These are phyloP conservation scores for Zoysia pacifica DNA, from an alignment of 176 grass and related monocot species.

Conservation along the genomic window DNA sequence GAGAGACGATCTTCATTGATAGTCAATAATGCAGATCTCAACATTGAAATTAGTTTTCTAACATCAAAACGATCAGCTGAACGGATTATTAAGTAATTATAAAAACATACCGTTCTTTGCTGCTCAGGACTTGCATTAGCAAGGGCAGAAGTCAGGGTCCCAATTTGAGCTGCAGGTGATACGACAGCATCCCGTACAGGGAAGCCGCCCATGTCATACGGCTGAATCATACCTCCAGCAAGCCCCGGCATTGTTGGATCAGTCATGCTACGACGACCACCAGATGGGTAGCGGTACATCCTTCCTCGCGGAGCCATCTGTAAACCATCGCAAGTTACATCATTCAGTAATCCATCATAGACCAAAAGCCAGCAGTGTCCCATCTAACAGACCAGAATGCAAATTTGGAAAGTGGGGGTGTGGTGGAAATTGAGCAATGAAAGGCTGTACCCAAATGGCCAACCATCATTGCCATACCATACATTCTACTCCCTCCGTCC, in stretches of 20 bases:
- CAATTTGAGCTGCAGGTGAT: constrained; percentile 65
- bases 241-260: constrained; percentile 57
- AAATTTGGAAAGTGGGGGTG: neutral
- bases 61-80: constrained; percentile 24
- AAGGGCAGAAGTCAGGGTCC: constrained; percentile 85
- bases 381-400: constrained; percentile 4
- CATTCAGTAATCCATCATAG: neutral
- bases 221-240: constrained; percentile 71
- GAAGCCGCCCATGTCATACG: constrained; percentile 69
- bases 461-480: neutral
- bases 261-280: constrained; percentile 77
- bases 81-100: constrained; percentile 12
- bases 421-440: neutral
- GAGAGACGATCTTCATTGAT: neutral
- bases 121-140: constrained; percentile 91
- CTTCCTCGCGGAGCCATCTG: constrained; percentile 87
- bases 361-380: neutral
- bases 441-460: neutral
- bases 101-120: constrained; percentile 73
- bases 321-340: constrained; percentile 13
- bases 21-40: neutral
- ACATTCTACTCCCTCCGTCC: too few relatives aligned
- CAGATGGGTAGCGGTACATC: constrained; percentile 74
- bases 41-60: constrained; percentile 3
- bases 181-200: constrained; percentile 60